Percentiles rank a stretch among this genome's conserved stretches.
Conservation (phyloP, 179 eudicot genomes). For the Silene vulgaris region DNA sequence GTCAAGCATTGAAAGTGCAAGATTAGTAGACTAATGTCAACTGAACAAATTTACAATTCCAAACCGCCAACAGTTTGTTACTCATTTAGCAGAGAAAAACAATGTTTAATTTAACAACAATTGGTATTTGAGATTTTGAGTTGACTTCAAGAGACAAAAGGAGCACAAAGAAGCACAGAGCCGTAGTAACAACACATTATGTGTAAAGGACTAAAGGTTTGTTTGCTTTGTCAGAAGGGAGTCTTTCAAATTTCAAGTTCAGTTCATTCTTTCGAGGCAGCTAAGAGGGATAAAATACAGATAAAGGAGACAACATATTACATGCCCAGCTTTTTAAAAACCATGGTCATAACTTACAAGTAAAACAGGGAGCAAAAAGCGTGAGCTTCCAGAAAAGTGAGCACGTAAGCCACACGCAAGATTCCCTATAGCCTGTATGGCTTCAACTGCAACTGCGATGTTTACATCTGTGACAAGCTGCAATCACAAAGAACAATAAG, state of each 20-base stretch:
- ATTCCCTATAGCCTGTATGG: conserved; percentile 95
- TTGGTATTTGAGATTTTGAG: too few species aligned
- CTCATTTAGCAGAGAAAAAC: too few species aligned
- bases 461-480: conserved; percentile 95
- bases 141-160: too few species aligned
- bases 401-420: conserved; percentile 85
- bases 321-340: too few species aligned
- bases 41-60: too few species aligned
- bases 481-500: conserved; percentile 16
- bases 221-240: neutral
- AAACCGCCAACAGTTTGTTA: too few species aligned
- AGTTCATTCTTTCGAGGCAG: too few species aligned
- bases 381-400: conserved; percentile 75
- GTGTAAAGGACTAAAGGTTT: neutral
- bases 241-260: too few species aligned
- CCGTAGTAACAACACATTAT: neutral
- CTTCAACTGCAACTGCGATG: conserved; percentile 92
- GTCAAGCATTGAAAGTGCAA: conserved; percentile 2
- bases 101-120: too few species aligned
- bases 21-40: too few species aligned
- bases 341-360: conserved; percentile 51
- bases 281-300: neutral
- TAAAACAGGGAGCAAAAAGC: conserved; percentile 77
- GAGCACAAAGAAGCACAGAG: neutral
- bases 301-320: neutral